Conservation (phyloP, 345 rosid species). For the Eucalyptus polybractea region DNA sequence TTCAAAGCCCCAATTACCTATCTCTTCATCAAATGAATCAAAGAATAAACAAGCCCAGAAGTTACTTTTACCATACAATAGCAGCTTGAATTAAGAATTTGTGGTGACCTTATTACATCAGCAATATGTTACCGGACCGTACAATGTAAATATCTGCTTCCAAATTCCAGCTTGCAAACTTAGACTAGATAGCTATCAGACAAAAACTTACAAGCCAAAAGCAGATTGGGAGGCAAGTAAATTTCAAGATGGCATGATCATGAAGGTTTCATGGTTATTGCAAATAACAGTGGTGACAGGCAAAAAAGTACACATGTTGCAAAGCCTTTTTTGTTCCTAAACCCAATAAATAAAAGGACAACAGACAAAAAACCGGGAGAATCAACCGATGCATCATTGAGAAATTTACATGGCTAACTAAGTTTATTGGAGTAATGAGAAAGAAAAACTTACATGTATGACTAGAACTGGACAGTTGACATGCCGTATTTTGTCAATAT, state of each 20-base stretch:
- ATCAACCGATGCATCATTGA: not conserved
- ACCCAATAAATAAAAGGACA: not conserved
- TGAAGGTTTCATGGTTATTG: not conserved
- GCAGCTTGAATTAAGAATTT: not conserved
- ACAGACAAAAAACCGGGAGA: not conserved
- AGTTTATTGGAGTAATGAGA: not conserved
- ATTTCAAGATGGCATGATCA: not conserved
- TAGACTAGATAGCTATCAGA: not conserved
- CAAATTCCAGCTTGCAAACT: not conserved
- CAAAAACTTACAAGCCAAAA: not conserved
- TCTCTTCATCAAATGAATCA: not conserved
- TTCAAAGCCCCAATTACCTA: not conserved
- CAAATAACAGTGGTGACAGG: not conserved
- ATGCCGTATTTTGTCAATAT: constrained; percentile 89
- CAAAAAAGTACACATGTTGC: not conserved
- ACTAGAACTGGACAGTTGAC: constrained; percentile 87
- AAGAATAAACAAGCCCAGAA: not conserved
- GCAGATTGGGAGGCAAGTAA: not conserved
- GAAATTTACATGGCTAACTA: not conserved
- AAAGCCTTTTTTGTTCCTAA: not conserved
- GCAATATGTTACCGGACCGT: not conserved
- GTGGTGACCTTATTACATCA: not conserved
- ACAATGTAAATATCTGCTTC: not conserved
- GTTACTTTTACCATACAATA: not conserved
- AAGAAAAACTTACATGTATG: constrained; percentile 66